Conservation (phyloP, 2,329 filamentous ascomycete species). For the Fusarium proliferatum region DNA sequence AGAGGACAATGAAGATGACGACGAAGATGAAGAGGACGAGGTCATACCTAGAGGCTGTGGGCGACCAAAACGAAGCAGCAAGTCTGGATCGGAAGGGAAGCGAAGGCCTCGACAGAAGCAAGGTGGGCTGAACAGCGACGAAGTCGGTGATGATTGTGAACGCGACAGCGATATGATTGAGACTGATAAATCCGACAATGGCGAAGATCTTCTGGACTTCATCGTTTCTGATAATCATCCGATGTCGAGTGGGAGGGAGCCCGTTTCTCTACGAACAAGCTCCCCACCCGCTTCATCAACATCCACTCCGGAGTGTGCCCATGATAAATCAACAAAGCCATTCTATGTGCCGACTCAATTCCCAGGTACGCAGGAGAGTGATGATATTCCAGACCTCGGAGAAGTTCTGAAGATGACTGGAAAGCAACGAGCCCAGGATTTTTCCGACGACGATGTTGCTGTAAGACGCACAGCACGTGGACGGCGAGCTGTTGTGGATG, state of each 20-base stretch:
- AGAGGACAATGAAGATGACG: slow-evolving; percentile 32
- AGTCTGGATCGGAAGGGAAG: slow-evolving; percentile 35
- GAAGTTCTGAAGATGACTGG: slow-evolving; percentile 35
- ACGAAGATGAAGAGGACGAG: slow-evolving; percentile 40
- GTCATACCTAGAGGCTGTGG: slow-evolving; percentile 16
- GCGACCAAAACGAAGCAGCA: slow-evolving; percentile 32
- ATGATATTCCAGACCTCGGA: slow-evolving; percentile 53
- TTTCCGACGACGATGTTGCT: slow-evolving; percentile 35
- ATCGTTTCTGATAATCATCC: slow-evolving; percentile 63
- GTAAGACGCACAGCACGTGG: slow-evolving; percentile 39
- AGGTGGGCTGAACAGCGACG: slow-evolving; percentile 57
- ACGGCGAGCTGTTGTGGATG: slow-evolving; percentile 46
- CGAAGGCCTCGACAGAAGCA: slow-evolving; percentile 37
- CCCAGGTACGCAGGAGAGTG: slow-evolving; percentile 55
- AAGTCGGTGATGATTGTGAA: slow-evolving; percentile 63
- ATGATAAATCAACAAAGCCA: slow-evolving; percentile 39
- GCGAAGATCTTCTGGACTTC: slow-evolving; percentile 66
- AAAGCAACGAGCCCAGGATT: not conserved
- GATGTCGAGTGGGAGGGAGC: slow-evolving; percentile 52
- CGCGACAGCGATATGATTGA: slow-evolving; percentile 60
- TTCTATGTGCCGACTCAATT: slow-evolving; percentile 55
- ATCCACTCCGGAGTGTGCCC: slow-evolving; percentile 29
- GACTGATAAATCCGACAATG: slow-evolving; percentile 60
- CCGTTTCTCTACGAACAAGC: slow-evolving; percentile 45
- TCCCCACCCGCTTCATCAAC: slow-evolving; percentile 30